Percentiles rank a stretch among this genome's conserved stretches.
phyloP scores from a whole-genome alignment of 306 rosid genomes.

The Cicer chorassanicum region DNA sequence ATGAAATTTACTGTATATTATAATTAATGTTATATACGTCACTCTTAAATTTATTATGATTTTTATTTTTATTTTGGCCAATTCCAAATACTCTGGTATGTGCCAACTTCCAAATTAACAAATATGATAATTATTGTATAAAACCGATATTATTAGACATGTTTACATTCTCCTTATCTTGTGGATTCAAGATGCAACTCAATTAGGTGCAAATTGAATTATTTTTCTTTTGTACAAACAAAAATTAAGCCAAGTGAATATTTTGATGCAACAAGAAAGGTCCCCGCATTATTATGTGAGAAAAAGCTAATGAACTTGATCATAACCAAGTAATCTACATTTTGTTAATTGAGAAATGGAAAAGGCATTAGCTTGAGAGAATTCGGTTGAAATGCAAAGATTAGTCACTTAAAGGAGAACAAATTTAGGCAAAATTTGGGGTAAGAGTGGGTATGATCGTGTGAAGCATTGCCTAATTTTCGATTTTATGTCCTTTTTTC shows the following conservation, averaged over 20 bases:
- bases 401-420: constrained; percentile 8
- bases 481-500: neutral
- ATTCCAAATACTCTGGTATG: no score
- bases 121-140: no score
- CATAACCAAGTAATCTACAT: neutral
- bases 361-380: constrained; percentile 1
- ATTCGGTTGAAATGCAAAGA: constrained; percentile 41
- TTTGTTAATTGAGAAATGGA: neutral
- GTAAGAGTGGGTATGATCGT: neutral
- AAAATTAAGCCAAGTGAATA: neutral
- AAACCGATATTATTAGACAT: no score
- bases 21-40: no score
- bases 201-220: no score
- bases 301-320: neutral
- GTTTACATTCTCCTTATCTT: no score
- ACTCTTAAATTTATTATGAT: no score
- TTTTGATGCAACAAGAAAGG: neutral
- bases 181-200: no score
- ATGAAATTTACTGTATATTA: no score
- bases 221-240: no score
- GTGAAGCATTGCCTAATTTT: neutral
- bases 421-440: constrained; percentile 35
- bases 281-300: neutral
- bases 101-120: no score
- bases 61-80: no score